Evolutionary conservation across 768 basidiomycete genomes (phyloP).

Genomic region (Lactifluus hygrophoroides): DNA sequence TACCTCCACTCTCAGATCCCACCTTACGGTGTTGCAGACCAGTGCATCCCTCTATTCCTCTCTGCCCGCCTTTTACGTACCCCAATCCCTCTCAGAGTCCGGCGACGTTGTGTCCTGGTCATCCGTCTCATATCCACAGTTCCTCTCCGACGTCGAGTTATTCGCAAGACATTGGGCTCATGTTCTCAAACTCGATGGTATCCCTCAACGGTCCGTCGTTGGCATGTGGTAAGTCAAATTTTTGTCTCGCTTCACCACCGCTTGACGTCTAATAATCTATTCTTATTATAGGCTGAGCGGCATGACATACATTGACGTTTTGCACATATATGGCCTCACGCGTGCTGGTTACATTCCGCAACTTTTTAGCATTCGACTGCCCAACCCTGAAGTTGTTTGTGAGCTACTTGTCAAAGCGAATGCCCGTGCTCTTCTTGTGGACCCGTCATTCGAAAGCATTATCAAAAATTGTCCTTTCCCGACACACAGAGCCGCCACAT

Average conservation of each 20-base stretch:
- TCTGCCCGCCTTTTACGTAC: slow-evolving; percentile 52
- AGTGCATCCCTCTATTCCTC: slow-evolving; percentile 43
- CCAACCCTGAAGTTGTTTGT: slow-evolving; percentile 60
- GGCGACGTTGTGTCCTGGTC: slow-evolving; percentile 45
- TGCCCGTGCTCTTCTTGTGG: slow-evolving; percentile 58
- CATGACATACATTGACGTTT: slow-evolving; percentile 58
- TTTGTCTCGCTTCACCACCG: background rate
- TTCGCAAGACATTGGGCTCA: slow-evolving; percentile 58
- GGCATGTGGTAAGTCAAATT: slow-evolving; percentile 54
- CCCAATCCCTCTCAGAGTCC: slow-evolving; percentile 36
- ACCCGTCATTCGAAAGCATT: slow-evolving; percentile 42
- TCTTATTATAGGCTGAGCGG: slow-evolving; percentile 51
- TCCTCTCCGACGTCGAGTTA: slow-evolving; percentile 54
- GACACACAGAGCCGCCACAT: slow-evolving; percentile 35
- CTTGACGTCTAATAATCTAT: slow-evolving; percentile 2
- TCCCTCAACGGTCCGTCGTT: slow-evolving; percentile 51
- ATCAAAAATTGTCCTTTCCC: slow-evolving; percentile 42
- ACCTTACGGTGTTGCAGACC: slow-evolving; percentile 55
- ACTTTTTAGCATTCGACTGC: slow-evolving; percentile 68
- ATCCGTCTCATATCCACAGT: slow-evolving; percentile 54
- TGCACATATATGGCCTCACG: slow-evolving; percentile 68
- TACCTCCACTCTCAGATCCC: slow-evolving; percentile 29
- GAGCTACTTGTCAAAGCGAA: slow-evolving; percentile 57
- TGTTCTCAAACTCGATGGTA: slow-evolving; percentile 36
- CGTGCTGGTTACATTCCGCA: slow-evolving; percentile 74